phyloP scores from a whole-genome alignment of 176 grass and related monocot species.

The Oryza australiensis region DNA sequence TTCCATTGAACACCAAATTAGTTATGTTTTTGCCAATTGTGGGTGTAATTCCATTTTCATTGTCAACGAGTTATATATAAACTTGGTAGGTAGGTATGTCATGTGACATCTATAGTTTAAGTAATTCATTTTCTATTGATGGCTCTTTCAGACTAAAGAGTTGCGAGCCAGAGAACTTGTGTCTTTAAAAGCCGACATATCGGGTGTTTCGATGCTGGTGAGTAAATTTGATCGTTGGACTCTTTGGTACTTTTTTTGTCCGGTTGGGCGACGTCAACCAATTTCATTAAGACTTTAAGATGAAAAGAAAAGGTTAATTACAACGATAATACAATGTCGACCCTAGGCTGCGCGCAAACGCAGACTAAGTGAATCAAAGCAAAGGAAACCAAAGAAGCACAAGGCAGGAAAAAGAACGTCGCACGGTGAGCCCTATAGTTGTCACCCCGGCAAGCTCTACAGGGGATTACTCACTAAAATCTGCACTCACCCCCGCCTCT shows the following conservation, averaged over 20 bases:
- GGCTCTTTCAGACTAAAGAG: constrained; percentile 53
- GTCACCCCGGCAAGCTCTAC: no score
- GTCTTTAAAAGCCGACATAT: constrained; percentile 62
- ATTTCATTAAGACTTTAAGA: no score
- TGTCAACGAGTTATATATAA: background rate
- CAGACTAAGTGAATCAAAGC: no score
- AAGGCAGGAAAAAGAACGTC: no score
- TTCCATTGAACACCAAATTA: constrained; percentile 65
- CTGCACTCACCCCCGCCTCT: no score
- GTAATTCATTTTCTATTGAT: constrained; percentile 23
- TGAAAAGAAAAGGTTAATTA: no score
- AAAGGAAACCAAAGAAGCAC: no score
- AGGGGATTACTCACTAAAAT: no score
- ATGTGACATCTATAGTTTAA: background rate
- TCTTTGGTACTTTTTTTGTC: background rate
- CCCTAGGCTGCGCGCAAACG: no score
- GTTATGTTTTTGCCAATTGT: constrained; percentile 1
- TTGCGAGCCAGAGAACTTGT: constrained; percentile 78
- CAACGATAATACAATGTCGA: no score
- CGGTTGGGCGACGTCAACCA: no score
- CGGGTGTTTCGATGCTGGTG: constrained; percentile 75
- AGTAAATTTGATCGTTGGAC: constrained; percentile 11
- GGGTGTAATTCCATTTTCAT: background rate
- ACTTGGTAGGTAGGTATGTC: background rate
- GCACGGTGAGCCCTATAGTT: no score